Percentiles rank a stretch among this genome's conserved stretches.
Evolutionary conservation across 768 basidiomycete species (phyloP).

Genomic region (Phallus indusiatus): DNA sequence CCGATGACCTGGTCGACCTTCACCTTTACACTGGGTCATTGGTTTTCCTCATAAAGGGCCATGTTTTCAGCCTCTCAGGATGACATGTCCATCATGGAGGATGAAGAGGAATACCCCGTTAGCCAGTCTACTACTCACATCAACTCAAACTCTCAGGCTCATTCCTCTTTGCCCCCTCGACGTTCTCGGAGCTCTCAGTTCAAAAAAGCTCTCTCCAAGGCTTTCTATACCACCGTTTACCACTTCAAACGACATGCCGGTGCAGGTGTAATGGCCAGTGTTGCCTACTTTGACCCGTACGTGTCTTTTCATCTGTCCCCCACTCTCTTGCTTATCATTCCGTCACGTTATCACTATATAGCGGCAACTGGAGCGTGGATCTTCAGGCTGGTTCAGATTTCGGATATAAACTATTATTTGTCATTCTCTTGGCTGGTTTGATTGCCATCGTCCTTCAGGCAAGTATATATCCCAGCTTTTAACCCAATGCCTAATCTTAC

Average conservation of each 20-base stretch:
- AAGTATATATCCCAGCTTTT: constrained; percentile 7
- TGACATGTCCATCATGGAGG: background rate
- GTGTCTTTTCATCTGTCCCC: constrained; percentile 19
- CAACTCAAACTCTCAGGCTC: background rate
- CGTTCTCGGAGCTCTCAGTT: background rate
- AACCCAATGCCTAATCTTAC: background rate
- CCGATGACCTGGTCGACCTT: constrained; percentile 2
- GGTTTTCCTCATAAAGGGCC: background rate
- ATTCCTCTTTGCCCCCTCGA: background rate
- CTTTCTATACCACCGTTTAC: constrained; percentile 13
- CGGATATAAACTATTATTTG: constrained; percentile 80
- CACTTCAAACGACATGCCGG: constrained; percentile 64
- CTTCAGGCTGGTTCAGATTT: constrained; percentile 77
- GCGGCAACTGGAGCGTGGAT: constrained; percentile 88
- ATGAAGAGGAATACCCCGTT: constrained; percentile 1
- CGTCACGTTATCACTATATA: constrained; percentile 15
- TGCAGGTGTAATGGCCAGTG: constrained; percentile 77
- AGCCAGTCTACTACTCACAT: background rate
- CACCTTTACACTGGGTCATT: constrained; percentile 9
- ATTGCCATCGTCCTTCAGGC: constrained; percentile 82
- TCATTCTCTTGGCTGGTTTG: constrained; percentile 73
- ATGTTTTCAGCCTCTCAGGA: constrained; percentile 1
- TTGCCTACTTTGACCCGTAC: constrained; percentile 85
- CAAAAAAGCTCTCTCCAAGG: background rate
- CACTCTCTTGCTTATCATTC: background rate